Evolutionary conservation across 1,139 yeast species (phyloP).

Genomic region (Magnusiomyces paraingens): DNA sequence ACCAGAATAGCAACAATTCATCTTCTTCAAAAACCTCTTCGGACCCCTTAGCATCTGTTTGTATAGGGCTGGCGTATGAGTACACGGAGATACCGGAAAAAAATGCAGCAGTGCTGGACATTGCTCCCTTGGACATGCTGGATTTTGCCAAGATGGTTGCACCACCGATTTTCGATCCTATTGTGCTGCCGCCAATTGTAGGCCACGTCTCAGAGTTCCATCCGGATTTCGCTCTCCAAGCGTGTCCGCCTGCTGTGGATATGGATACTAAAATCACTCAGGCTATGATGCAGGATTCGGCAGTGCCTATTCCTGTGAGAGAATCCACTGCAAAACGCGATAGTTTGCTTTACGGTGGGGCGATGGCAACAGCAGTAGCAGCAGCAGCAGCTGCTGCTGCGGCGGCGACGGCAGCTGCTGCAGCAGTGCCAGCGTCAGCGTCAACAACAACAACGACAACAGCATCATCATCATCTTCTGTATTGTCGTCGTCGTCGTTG

Average conservation of each 20-base stretch:
- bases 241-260: slow-evolving; percentile 23
- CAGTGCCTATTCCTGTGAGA: too few species aligned
- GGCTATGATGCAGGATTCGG: slow-evolving; percentile 19
- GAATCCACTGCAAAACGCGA: too few species aligned
- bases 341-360: too few species aligned
- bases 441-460: too few species aligned
- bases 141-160: not conserved
- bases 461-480: too few species aligned
- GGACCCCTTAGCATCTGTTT: slow-evolving; percentile 3
- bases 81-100: slow-evolving; percentile 8
- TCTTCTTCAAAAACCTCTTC: not conserved
- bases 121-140: slow-evolving; percentile 10
- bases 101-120: slow-evolving; percentile 7
- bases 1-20: not conserved
- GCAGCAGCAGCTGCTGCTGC: too few species aligned
- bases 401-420: too few species aligned
- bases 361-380: too few species aligned
- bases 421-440: too few species aligned
- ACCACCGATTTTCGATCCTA: slow-evolving; percentile 14
- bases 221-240: slow-evolving; percentile 28
- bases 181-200: slow-evolving; percentile 26
- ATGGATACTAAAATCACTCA: slow-evolving; percentile 23
- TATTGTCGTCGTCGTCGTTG: too few species aligned
- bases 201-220: slow-evolving; percentile 28
- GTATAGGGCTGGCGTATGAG: slow-evolving; percentile 3